These are phyloP conservation scores for Clavispora santaluciae DNA, from an alignment of 805 yeast species.

Conservation along the genomic window DNA sequence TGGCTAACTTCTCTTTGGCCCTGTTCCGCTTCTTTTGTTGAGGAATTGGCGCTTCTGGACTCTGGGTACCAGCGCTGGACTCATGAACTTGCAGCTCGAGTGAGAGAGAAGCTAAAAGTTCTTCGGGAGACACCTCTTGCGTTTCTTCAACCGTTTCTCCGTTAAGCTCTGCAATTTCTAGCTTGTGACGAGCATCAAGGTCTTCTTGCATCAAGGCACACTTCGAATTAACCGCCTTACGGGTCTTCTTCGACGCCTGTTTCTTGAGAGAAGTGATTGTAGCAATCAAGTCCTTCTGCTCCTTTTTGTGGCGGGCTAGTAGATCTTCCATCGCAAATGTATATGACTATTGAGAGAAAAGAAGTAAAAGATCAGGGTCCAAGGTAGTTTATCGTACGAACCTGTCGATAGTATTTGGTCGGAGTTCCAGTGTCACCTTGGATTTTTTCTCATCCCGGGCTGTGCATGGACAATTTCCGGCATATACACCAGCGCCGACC, in stretches of 20 bases:
- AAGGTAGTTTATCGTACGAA: not conserved
- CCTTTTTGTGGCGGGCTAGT: constrained; percentile 62
- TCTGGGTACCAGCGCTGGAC: too few species aligned
- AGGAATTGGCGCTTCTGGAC: not conserved
- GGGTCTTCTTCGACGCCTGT: constrained; percentile 75
- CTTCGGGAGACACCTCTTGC: constrained; percentile 56
- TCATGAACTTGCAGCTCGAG: not conserved
- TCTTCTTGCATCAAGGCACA: constrained; percentile 57
- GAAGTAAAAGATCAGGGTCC: not conserved
- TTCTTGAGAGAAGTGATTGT: constrained; percentile 72
- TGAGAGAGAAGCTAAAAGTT: constrained; percentile 36
- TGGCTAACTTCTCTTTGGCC: constrained; percentile 77
- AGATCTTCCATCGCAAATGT: constrained; percentile 39
- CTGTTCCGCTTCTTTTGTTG: constrained; percentile 55
- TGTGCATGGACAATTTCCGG: not conserved
- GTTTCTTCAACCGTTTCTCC: constrained; percentile 3
- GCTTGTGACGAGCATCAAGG: constrained; percentile 48
- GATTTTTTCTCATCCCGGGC: not conserved
- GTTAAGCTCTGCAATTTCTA: constrained; percentile 38
- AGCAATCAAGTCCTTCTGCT: constrained; percentile 60
- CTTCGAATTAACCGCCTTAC: constrained; percentile 58
- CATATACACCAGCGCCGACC: not conserved
- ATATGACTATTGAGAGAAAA: not conserved
- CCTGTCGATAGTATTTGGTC: not conserved
- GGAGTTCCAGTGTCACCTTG: not conserved